Evolutionary conservation across 2,329 filamentous ascomycete genomes (phyloP), one percentile per base, ranked within the genome.

Genomic region (Pseudogymnoascus sp.): DNA sequence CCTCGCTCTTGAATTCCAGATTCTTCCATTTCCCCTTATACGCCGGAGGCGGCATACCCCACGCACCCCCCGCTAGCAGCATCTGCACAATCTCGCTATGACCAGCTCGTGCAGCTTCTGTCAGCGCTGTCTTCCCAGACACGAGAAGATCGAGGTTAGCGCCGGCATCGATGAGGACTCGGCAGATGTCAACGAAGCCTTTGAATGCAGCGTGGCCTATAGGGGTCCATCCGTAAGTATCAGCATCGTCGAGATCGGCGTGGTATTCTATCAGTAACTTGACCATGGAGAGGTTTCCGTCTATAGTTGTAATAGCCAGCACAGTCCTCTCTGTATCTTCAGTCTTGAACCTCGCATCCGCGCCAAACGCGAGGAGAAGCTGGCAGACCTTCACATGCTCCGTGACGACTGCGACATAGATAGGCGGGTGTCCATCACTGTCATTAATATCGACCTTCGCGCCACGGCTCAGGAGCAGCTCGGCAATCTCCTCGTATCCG

Each of bases 1-100:
- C 28, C 16, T 36, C 50, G 16, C 28, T 56, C 50, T 56, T 56
- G 2, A 56, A 56, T n/a, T 56, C 50, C 16, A 56, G 2, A 21
- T 56, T 56, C 50, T 56, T 56, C 50, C 50, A 56, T 7, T 56
- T 56, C 50, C 50, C 50, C 50, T 56, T 56, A 56, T 56, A 56
- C 5, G 50, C 50, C 1, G 50, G 50, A 4, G 50, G 50, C 28
- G 50, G 50, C 28, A 56, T 56, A 3, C 16, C 28, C 50, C 50
- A 56, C 5, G 50, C 50, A 2, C 50, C 50, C 8, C 28, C 50
- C 50, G 28, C 28, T 7, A 56, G 11, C 50, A 56, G n/a, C 50
- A 56, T 56, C 50, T 56, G 5, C 7, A 56, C 50, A 56, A 56
- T 56, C 10, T 56, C 50, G n/a, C 23, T 28, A 5, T 56, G 50